Evolutionary conservation across 768 basidiomycete species (phyloP), one percentile per base, ranked within the genome.

Genomic region (Phylloporus sp.): DNA sequence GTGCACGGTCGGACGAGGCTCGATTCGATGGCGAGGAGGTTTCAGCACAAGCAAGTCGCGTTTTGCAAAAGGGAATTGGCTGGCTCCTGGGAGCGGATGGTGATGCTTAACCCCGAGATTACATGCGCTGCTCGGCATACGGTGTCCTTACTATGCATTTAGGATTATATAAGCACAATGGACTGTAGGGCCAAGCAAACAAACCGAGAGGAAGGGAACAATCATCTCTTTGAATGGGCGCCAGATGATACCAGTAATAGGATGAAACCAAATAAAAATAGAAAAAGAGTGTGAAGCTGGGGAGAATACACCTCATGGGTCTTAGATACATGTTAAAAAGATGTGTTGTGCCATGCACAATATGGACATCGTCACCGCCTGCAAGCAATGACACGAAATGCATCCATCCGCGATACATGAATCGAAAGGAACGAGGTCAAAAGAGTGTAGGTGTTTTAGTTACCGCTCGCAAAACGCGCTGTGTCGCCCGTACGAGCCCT

Each of bases 71-170:
- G 59, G 95, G 95, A 8, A 90, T 98, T 42, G 94, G 94, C 23
- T 98, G 95, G 95, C 73, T 98, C 23, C 82, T 98, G 47, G 95
- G 95, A 33, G 87, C 82, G 11, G 92, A 93, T 50, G 84, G 82
- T 23, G 53, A 52, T 33, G 42, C 29, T 32, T 54, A 26, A 49
- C 23, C 21, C 23, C 18, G 36, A 15, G n/a, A 52, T 54, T 57
- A 55, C 50, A 51, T 50, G 43, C 48, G 34, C 41, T 26, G 28
- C 17, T 49, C 40, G 50, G 49, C 51, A 57, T 51, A 54, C 50
- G 48, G 42, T 38, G 26, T 28, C 21, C 45, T 33, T 32, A 46
- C 48, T 55, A 51, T 52, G 46, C 51, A 54, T 48, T 41, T 50
- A 55, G 44, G 48, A 14, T 43, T 49, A 57, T 58, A 52, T 59